phyloP scores from a whole-genome alignment of 1,284 basidiomycete genomes.

The Heterobasidion annosum region DNA sequence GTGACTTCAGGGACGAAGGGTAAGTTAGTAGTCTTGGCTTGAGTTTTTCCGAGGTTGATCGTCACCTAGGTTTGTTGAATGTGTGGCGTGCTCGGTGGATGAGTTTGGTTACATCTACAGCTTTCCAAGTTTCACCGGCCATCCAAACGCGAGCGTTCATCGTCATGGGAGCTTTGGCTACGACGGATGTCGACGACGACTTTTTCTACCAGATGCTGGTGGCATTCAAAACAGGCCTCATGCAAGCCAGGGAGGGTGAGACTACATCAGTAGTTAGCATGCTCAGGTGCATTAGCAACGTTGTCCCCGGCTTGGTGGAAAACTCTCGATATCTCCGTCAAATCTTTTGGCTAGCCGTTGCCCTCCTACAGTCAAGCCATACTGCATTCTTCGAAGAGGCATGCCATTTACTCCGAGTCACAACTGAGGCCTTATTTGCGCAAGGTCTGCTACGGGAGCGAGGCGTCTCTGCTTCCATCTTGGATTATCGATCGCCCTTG shows the following conservation, averaged over 20 bases:
- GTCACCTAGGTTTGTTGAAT: constrained; percentile 69
- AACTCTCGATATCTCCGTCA: constrained; percentile 68
- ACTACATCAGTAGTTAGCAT: constrained; percentile 76
- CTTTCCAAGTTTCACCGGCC: constrained; percentile 88
- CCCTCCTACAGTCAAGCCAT: constrained; percentile 71
- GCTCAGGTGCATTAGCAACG: constrained; percentile 75
- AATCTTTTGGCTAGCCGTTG: constrained; percentile 82
- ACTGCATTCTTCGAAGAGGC: constrained; percentile 69
- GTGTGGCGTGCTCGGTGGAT: constrained; percentile 93
- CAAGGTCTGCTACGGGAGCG: constrained; percentile 47
- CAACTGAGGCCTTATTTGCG: constrained; percentile 58
- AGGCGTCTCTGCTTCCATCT: constrained; percentile 49
- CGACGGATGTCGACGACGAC: constrained; percentile 80
- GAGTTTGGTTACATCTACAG: constrained; percentile 84
- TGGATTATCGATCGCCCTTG: constrained; percentile 57
- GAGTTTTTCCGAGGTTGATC: not conserved
- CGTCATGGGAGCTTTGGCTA: constrained; percentile 73
- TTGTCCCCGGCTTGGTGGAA: constrained; percentile 60
- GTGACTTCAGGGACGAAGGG: constrained; percentile 62
- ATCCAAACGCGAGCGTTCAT: constrained; percentile 88
- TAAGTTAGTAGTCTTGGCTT: constrained; percentile 22
- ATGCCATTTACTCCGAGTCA: constrained; percentile 52
- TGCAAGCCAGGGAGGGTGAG: constrained; percentile 56
- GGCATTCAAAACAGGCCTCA: constrained; percentile 63
- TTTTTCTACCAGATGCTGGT: constrained; percentile 85